A percentile compares a stretch with the other conserved stretches of the same genome.
Evolutionary conservation across 2,329 filamentous ascomycete species (phyloP).

Genomic region (Talaromyces pinophilus): DNA sequence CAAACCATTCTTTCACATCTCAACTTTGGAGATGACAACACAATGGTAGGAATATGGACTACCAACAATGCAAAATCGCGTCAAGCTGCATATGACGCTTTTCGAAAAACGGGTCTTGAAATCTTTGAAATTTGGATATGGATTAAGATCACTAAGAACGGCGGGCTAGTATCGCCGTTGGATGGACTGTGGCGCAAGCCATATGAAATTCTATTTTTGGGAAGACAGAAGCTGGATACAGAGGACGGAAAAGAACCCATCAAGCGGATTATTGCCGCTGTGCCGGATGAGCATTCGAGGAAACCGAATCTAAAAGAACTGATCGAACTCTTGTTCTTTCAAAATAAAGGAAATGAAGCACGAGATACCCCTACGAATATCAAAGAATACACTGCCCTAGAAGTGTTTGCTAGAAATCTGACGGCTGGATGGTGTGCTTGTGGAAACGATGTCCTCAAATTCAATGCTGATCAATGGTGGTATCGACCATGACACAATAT

Average conservation of each 20-base stretch:
- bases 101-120: slow-evolving; percentile 51
- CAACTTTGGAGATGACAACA: slow-evolving; percentile 26
- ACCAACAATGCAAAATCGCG: slow-evolving; percentile 59
- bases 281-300: slow-evolving; percentile 65
- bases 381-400: slow-evolving; percentile 52
- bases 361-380: background rate
- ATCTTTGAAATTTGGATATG: slow-evolving; percentile 65
- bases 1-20: slow-evolving; percentile 50
- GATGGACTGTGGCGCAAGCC: slow-evolving; percentile 61
- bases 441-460: slow-evolving; percentile 64
- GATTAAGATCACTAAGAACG: slow-evolving; percentile 59
- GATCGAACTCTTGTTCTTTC: slow-evolving; percentile 46
- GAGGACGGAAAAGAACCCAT: slow-evolving; percentile 32
- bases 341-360: background rate
- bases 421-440: slow-evolving; percentile 63
- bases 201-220: slow-evolving; percentile 60
- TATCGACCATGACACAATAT: slow-evolving; percentile 33
- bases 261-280: slow-evolving; percentile 57
- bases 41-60: slow-evolving; percentile 60
- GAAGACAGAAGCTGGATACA: slow-evolving; percentile 29
- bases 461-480: slow-evolving; percentile 59
- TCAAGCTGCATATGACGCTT: slow-evolving; percentile 45
- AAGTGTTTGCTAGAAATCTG: slow-evolving; percentile 62
- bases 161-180: slow-evolving; percentile 55
- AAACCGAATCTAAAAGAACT: slow-evolving; percentile 63